Percentiles rank a stretch among this genome's conserved stretches.
Conservation (phyloP, 164 flowering plant species). For the Magnolia changhungtana region DNA sequence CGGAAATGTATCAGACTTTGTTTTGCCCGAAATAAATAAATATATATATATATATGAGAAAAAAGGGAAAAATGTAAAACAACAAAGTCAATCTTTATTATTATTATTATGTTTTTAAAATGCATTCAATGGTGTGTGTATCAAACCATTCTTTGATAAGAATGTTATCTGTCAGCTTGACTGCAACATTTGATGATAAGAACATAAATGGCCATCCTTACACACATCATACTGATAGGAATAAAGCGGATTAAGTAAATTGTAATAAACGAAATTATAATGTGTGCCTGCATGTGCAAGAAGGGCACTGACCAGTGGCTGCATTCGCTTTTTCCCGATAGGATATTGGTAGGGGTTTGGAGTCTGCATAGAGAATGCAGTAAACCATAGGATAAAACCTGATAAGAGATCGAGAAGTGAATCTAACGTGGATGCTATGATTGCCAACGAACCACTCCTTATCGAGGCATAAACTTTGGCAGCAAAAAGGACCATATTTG, state of each 20-base stretch:
- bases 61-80: no score
- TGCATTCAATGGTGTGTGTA: no score
- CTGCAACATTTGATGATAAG: neutral
- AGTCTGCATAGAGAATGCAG: constrained; percentile 90
- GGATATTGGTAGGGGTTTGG: constrained; percentile 91
- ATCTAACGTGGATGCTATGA: constrained; percentile 87
- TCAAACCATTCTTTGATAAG: no score
- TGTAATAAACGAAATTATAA: no score
- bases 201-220: neutral
- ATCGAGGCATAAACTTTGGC: constrained; percentile 88
- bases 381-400: constrained; percentile 93
- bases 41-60: no score
- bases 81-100: no score
- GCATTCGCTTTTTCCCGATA: constrained; percentile 95
- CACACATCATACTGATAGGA: neutral
- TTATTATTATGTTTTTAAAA: no score
- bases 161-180: no score
- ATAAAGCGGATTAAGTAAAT: neutral
- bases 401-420: constrained; percentile 90
- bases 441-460: constrained; percentile 80
- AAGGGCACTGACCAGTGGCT: constrained; percentile 67
- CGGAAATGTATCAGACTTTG: no score
- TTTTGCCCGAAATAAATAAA: no score
- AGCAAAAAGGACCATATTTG: constrained; percentile 84
- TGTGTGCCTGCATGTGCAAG: neutral